Evolutionary conservation across 352 stramenopile species (phyloP).

Genomic region (Phytopythium aichiense): DNA sequence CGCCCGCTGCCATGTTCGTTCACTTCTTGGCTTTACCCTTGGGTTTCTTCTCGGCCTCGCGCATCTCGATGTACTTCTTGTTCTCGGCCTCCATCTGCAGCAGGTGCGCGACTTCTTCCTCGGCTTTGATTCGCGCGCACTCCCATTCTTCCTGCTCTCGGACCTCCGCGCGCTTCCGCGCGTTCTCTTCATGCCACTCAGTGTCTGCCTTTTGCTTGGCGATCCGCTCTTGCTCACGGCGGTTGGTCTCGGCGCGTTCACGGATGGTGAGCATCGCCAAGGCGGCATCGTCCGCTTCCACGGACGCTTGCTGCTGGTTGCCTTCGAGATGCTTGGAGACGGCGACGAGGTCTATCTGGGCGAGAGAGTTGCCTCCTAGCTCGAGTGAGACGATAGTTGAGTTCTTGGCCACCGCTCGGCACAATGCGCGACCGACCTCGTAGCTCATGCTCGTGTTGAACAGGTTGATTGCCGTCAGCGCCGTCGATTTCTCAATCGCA

Average conservation of each 20-base stretch:
- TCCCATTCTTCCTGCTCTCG: constrained; percentile 51
- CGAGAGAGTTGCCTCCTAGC: constrained; percentile 38
- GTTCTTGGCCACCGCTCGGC: constrained; percentile 47
- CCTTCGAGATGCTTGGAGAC: constrained; percentile 34
- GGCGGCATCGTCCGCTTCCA: constrained; percentile 23
- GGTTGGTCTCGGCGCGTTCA: constrained; percentile 22
- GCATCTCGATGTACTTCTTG: constrained; percentile 44
- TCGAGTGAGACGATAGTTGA: constrained; percentile 45
- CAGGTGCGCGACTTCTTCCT: constrained; percentile 40
- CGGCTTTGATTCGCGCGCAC: constrained; percentile 27
- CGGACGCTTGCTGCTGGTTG: constrained; percentile 34
- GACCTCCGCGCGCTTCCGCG: constrained; percentile 36
- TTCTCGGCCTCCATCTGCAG: constrained; percentile 51
- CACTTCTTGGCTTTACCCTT: constrained; percentile 64
- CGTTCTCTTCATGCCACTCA: constrained; percentile 54
- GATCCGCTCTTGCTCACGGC: constrained; percentile 25
- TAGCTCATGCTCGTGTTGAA: constrained; percentile 55
- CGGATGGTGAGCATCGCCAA: constrained; percentile 22
- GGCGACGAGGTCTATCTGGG: constrained; percentile 39
- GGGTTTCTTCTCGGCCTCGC: constrained; percentile 38
- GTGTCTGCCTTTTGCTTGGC: constrained; percentile 37
- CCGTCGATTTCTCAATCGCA: constrained; percentile 27
- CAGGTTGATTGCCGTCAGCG: constrained; percentile 50
- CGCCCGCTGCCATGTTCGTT: constrained; percentile 2
- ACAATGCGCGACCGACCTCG: constrained; percentile 40